A percentile compares a stretch with the other conserved stretches of the same genome.
These are phyloP conservation scores for Colletotrichum musicola DNA, from an alignment of 2,329 filamentous ascomycete species.

Conservation along the genomic window DNA sequence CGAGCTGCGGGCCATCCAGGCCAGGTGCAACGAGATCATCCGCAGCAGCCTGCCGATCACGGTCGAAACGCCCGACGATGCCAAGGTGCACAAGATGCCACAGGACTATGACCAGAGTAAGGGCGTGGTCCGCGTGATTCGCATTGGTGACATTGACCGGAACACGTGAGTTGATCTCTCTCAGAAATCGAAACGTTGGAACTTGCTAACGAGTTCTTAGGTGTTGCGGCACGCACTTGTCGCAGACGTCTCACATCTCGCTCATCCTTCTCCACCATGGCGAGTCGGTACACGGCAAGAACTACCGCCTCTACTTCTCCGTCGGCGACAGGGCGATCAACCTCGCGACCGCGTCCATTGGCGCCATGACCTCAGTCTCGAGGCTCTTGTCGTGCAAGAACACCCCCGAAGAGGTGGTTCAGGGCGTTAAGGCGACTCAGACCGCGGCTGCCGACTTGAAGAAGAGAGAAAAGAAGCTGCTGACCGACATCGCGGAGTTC, in stretches of 20 bases:
- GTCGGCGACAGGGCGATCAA: constrained; percentile 45
- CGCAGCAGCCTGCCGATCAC: constrained; percentile 43
- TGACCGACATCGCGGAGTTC: constrained; percentile 46
- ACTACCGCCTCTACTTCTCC: constrained; percentile 47
- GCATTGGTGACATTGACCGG: constrained; percentile 46
- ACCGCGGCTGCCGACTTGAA: constrained; percentile 41
- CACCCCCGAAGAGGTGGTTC: constrained; percentile 41
- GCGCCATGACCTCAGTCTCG: constrained; percentile 43
- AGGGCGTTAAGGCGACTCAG: constrained; percentile 33
- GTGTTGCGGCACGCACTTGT: constrained; percentile 49
- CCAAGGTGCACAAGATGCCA: constrained; percentile 42
- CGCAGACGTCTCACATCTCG: constrained; percentile 47
- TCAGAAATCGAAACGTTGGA: neutral
- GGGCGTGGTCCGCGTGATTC: constrained; percentile 46
- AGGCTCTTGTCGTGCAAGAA: constrained; percentile 44
- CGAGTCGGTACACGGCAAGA: constrained; percentile 48
- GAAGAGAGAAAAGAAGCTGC: constrained; percentile 45
- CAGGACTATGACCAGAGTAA: constrained; percentile 48
- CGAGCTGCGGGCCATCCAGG: constrained; percentile 45
- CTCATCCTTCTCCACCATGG: constrained; percentile 46
- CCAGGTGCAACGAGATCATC: constrained; percentile 44
- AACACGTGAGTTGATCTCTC: constrained; percentile 43
- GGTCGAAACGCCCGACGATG: constrained; percentile 45
- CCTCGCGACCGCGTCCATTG: constrained; percentile 42
- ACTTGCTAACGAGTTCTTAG: constrained; percentile 23